These are phyloP conservation scores for Xylariaceae sp. DNA, from an alignment of 2,329 filamentous ascomycete species.

Conservation along the genomic window DNA sequence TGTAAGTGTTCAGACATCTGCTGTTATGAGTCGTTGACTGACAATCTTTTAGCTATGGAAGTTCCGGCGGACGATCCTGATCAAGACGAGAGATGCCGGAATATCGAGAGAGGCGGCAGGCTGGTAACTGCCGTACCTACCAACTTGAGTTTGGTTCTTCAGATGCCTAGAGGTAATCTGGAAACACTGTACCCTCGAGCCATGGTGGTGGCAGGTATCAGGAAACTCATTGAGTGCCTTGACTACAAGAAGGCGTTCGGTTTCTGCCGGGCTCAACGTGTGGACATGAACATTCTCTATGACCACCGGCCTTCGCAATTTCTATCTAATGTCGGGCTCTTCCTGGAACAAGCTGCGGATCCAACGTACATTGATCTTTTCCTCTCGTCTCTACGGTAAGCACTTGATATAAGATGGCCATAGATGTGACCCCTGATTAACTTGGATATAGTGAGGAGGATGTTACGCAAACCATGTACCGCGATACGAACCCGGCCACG, in stretches of 20 bases:
- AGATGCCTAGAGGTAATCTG: slow-evolving; percentile 93
- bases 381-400: slow-evolving; percentile 73
- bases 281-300: slow-evolving; percentile 96
- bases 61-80: slow-evolving; percentile 85
- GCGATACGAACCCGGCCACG: slow-evolving; percentile 63
- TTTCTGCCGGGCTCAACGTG: slow-evolving; percentile 84
- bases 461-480: slow-evolving; percentile 89
- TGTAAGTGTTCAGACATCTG: slow-evolving; percentile 42
- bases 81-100: slow-evolving; percentile 84
- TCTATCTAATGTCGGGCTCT: slow-evolving; percentile 65
- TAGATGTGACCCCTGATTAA: slow-evolving; percentile 26
- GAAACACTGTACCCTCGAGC: slow-evolving; percentile 93
- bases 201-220: slow-evolving; percentile 85
- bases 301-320: slow-evolving; percentile 90
- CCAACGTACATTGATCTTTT: slow-evolving; percentile 84
- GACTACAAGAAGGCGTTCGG: slow-evolving; percentile 81
- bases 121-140: slow-evolving; percentile 87
- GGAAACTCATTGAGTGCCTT: slow-evolving; percentile 70
- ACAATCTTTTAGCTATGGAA: slow-evolving; percentile 57
- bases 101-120: slow-evolving; percentile 80
- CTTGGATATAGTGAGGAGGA: slow-evolving; percentile 65
- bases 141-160: slow-evolving; percentile 76
- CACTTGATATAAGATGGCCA: not conserved
- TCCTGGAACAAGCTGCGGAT: slow-evolving; percentile 79
- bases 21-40: not conserved